Evolutionary conservation across 2,329 filamentous ascomycete species (phyloP).

Genomic region (Ophiostoma himal-ulmi): DNA sequence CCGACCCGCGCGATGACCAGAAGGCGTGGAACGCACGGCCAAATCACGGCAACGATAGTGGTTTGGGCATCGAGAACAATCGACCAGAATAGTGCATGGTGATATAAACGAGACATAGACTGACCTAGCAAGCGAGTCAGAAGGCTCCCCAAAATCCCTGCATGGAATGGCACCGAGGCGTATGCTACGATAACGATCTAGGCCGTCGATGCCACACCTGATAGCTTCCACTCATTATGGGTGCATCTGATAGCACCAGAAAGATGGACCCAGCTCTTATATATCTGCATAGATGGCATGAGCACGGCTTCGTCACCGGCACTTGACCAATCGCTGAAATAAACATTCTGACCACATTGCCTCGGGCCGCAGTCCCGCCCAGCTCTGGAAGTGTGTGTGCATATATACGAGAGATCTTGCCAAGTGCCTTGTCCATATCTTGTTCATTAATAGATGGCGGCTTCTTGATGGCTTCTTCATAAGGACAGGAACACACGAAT

Average conservation of each 20-base stretch:
- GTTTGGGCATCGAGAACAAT: too few species aligned
- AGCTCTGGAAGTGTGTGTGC: background rate
- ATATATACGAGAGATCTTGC: background rate
- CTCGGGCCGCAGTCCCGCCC: background rate
- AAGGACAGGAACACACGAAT: background rate
- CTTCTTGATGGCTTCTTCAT: too few species aligned
- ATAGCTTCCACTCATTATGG: background rate
- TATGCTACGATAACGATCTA: background rate
- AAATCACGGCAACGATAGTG: background rate
- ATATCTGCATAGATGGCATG: background rate
- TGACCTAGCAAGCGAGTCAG: background rate
- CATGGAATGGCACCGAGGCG: background rate
- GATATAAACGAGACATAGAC: too few species aligned
- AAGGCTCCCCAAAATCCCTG: background rate
- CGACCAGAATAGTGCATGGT: too few species aligned
- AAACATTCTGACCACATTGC: background rate
- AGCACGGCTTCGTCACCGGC: background rate
- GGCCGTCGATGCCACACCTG: background rate
- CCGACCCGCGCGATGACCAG: background rate
- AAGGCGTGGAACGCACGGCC: background rate
- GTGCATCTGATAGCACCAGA: too few species aligned
- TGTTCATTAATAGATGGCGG: background rate
- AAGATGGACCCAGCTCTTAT: too few species aligned
- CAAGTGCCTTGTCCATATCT: background rate
- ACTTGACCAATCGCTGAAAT: background rate